A percentile compares a stretch with the other conserved stretches of the same genome.
Evolutionary conservation across 768 basidiomycete genomes (phyloP).

Genomic region (Arthromyces matolae): DNA sequence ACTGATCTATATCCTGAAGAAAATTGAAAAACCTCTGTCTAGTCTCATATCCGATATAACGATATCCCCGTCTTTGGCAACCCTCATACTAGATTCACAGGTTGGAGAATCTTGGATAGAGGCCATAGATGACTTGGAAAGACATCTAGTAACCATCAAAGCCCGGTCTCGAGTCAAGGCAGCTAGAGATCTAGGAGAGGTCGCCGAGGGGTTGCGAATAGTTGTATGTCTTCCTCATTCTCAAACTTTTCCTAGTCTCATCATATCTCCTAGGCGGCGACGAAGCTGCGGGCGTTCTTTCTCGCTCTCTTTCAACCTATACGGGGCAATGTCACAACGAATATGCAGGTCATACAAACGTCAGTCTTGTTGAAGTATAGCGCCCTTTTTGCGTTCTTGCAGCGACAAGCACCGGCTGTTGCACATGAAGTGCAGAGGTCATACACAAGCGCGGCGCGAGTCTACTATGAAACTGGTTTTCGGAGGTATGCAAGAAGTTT

Average conservation of each 20-base stretch:
- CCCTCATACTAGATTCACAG: slow-evolving; percentile 75
- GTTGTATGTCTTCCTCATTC: slow-evolving; percentile 52
- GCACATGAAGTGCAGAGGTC: slow-evolving; percentile 86
- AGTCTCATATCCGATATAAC: slow-evolving; percentile 76
- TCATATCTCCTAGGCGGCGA: slow-evolving; percentile 75
- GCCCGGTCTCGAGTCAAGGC: slow-evolving; percentile 82
- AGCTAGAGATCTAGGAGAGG: slow-evolving; percentile 75
- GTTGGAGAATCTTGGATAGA: slow-evolving; percentile 89
- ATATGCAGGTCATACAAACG: slow-evolving; percentile 90
- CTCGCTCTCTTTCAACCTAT: slow-evolving; percentile 81
- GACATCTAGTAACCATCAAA: slow-evolving; percentile 61
- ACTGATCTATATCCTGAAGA: slow-evolving; percentile 42
- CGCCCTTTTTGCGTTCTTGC: slow-evolving; percentile 79
- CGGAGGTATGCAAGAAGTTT: slow-evolving; percentile 84
- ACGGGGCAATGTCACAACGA: slow-evolving; percentile 78
- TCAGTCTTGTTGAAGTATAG: slow-evolving; percentile 81
- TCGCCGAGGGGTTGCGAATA: slow-evolving; percentile 84
- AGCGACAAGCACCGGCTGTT: slow-evolving; percentile 74
- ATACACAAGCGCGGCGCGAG: slow-evolving; percentile 76
- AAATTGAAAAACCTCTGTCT: slow-evolving; percentile 83
- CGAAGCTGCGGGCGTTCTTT: slow-evolving; percentile 86
- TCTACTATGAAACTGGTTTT: slow-evolving; percentile 96
- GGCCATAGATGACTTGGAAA: slow-evolving; percentile 78
- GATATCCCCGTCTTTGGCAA: slow-evolving; percentile 76
- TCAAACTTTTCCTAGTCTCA: neutral